Percentiles rank a stretch among this genome's conserved stretches.
phyloP scores from a whole-genome alignment of 1,284 basidiomycete species.

The Stereum hirsutum region DNA sequence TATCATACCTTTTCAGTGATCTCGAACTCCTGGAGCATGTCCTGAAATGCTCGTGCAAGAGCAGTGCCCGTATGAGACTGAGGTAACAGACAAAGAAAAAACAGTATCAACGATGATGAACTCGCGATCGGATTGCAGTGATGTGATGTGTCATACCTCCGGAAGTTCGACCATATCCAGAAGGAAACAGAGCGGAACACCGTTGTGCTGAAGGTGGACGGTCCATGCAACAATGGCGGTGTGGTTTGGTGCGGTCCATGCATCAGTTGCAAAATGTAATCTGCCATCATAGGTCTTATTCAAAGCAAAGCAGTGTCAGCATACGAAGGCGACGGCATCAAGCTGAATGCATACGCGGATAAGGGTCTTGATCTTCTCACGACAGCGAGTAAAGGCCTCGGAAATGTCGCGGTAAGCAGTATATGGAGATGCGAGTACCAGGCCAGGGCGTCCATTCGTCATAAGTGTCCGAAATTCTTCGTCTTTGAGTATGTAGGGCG shows the following conservation, averaged over 20 bases:
- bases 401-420: no score
- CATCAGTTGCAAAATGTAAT: slow-evolving; percentile 17
- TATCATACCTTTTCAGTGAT: slow-evolving; percentile 3
- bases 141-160: background rate
- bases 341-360: no score
- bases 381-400: no score
- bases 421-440: no score
- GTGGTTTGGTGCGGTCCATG: slow-evolving; percentile 24
- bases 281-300: slow-evolving; percentile 14
- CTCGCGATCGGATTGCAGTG: no score
- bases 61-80: background rate
- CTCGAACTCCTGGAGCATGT: background rate
- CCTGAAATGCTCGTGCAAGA: background rate
- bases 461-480: no score
- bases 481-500: no score
- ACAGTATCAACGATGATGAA: background rate
- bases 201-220: slow-evolving; percentile 18
- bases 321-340: no score
- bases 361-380: no score
- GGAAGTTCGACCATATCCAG: slow-evolving; percentile 11
- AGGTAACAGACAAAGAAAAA: no score
- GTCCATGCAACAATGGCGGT: slow-evolving; percentile 16
- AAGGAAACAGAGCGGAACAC: slow-evolving; percentile 13
- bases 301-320: no score
- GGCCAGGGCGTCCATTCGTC: no score